phyloP scores from a whole-genome alignment of 495 filamentous ascomycete species.

The Penicillium lividum region DNA sequence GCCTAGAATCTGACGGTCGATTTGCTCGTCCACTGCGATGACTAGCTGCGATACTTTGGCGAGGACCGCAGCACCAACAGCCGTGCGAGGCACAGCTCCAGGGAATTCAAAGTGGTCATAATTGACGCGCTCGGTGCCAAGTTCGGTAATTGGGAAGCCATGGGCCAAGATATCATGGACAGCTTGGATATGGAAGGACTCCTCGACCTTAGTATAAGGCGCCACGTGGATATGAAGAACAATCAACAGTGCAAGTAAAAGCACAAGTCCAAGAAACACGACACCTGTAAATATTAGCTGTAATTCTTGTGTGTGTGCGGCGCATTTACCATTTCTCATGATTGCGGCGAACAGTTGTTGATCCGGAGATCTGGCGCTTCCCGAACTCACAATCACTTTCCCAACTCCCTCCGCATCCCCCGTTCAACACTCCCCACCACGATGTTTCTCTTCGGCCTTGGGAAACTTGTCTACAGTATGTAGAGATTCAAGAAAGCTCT shows the following conservation, averaged over 20 bases:
- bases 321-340: slow-evolving; percentile 29
- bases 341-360: slow-evolving; percentile 24
- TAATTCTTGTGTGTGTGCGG: background rate
- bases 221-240: slow-evolving; percentile 73
- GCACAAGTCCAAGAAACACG: slow-evolving; percentile 30
- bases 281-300: background rate
- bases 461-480: slow-evolving; percentile 72
- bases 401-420: slow-evolving; percentile 17
- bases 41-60: slow-evolving; percentile 68
- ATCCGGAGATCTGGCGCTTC: slow-evolving; percentile 38
- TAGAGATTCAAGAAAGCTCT: background rate
- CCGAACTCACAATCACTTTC: slow-evolving; percentile 21
- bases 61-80: slow-evolving; percentile 75
- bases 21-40: slow-evolving; percentile 40
- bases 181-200: slow-evolving; percentile 97
- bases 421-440: slow-evolving; percentile 24
- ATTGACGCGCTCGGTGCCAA: slow-evolving; percentile 42
- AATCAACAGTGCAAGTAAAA: slow-evolving; percentile 66
- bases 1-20: slow-evolving; percentile 58
- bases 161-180: slow-evolving; percentile 85
- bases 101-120: slow-evolving; percentile 95
- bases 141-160: slow-evolving; percentile 65
- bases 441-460: slow-evolving; percentile 71
- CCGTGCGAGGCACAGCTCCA: slow-evolving; percentile 87
- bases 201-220: slow-evolving; percentile 98